These are phyloP conservation scores for Linnemannia zychae DNA, from an alignment of 192 early-diverging fungal species.

Conservation along the genomic window DNA sequence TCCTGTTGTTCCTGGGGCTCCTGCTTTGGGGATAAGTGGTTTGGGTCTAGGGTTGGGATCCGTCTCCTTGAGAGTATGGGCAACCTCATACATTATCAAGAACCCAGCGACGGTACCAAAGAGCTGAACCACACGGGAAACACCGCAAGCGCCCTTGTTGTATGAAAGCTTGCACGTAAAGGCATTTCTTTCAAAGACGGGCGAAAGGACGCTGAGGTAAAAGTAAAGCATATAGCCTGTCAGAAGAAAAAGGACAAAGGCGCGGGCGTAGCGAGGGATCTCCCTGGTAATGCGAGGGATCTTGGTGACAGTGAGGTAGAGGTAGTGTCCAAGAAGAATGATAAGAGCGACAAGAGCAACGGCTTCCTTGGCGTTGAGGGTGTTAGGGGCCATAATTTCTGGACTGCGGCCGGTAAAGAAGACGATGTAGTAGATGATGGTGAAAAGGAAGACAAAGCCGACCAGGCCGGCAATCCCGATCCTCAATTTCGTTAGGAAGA, in stretches of 20 bases:
- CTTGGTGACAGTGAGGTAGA: neutral
- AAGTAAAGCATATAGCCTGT: conserved; percentile 7
- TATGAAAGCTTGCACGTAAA: neutral
- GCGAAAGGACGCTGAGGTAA: neutral
- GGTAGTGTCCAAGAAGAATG: neutral
- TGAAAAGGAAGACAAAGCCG: neutral
- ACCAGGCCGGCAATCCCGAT: neutral
- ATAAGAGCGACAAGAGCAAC: neutral
- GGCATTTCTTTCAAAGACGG: neutral
- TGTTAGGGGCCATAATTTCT: neutral
- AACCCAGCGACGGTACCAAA: neutral
- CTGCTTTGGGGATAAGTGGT: neutral
- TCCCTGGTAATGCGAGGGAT: neutral
- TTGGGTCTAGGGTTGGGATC: neutral
- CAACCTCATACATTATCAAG: conserved; percentile 9
- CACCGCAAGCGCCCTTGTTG: neutral
- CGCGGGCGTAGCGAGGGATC: neutral
- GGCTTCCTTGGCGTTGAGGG: neutral
- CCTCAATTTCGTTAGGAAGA: neutral
- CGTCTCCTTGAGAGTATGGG: conserved; percentile 9
- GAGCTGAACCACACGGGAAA: neutral
- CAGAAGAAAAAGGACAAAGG: conserved; percentile 1
- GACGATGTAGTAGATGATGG: neutral
- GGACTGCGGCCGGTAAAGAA: neutral
- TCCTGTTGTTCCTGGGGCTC: neutral